Evolutionary conservation across 352 stramenopile genomes (phyloP).

Genomic region (Thalassiosira allenii): DNA sequence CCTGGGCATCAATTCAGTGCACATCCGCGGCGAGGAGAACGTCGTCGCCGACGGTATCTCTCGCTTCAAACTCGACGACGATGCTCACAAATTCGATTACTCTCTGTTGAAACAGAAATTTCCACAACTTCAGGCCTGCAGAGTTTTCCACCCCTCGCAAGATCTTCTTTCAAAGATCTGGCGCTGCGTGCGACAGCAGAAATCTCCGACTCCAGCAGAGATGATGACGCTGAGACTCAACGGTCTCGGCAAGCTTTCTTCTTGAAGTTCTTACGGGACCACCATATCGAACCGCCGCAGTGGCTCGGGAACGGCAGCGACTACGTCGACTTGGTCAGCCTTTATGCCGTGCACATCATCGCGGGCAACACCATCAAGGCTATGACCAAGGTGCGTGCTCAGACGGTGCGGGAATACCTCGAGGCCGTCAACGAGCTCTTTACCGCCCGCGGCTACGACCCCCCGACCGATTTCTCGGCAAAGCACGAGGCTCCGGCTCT

Average conservation of each 20-base stretch:
- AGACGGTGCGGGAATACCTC: background rate
- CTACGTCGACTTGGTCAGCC: background rate
- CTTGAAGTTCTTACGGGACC: constrained; percentile 8
- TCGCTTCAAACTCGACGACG: constrained; percentile 23
- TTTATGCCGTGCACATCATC: constrained; percentile 6
- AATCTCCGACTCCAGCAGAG: constrained; percentile 15
- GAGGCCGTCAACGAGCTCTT: constrained; percentile 9
- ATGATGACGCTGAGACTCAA: constrained; percentile 16
- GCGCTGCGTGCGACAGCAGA: constrained; percentile 11
- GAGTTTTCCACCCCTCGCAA: constrained; percentile 2
- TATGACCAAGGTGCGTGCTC: background rate
- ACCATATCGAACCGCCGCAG: background rate
- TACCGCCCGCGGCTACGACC: background rate
- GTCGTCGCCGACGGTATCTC: constrained; percentile 37
- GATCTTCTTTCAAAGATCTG: constrained; percentile 24
- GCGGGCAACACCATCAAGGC: background rate
- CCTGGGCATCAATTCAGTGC: constrained; percentile 15
- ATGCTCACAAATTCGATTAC: constrained; percentile 18
- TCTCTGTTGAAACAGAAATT: constrained; percentile 36
- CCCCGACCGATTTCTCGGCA: background rate
- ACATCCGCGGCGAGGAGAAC: constrained; percentile 20
- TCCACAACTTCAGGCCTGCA: constrained; percentile 13
- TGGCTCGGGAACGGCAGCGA: background rate
- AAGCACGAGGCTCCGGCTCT: background rate
- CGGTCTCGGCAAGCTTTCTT: constrained; percentile 34